Evolutionary conservation across 441 rosid genomes (phyloP), one percentile per base, ranked within the genome.

Genomic region (Mallotus repandus): DNA sequence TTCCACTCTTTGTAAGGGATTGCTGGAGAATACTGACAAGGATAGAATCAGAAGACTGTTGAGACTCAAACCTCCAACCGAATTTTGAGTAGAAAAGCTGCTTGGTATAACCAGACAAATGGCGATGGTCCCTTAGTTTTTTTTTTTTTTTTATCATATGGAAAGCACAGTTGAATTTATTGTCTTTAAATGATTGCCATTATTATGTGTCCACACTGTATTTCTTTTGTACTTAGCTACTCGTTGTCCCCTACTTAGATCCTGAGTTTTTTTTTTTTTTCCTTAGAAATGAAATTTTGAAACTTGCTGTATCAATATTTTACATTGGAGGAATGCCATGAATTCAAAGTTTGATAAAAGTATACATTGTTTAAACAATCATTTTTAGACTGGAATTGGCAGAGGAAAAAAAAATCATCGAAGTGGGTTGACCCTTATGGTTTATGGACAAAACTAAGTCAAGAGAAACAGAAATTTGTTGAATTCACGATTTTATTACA

Each of bases 1-100:
- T 61, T 66, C 41, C 46, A 43, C 71, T 46, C 49, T 58, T 53
- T 84, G 66, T 25, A 38, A 88, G 86, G 96, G 97, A 59, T 83
- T 89, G 80, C 83, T 92, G 68, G 96, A 92, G 89, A 89, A 90
- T 76, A 84, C 91, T 0, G 97, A 92, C 64, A 92, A 82, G 73
- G 97, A 92, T 65, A 83, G 94, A 79, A 88, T 92, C 79, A 89
- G 85, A 75, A 89, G 96, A 74, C 80, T 89, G 52, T 73, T 84
- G 64, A 86, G 91, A 75, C 74, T 89, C 78, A 92, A 90, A 74
- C 96, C 98, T 80, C 98, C 96, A 0, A 87, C 88, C 0, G 94
- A 89, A 72, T 74, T 85, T 75, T 92, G 81, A 87, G 57, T 67
- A 29, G 48, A 49, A 14, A 64, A 52, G 65, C 66, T 29, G 50